Conservation (phyloP, 169 alveolate species). For the Cryptosporidium xiaoi region DNA sequence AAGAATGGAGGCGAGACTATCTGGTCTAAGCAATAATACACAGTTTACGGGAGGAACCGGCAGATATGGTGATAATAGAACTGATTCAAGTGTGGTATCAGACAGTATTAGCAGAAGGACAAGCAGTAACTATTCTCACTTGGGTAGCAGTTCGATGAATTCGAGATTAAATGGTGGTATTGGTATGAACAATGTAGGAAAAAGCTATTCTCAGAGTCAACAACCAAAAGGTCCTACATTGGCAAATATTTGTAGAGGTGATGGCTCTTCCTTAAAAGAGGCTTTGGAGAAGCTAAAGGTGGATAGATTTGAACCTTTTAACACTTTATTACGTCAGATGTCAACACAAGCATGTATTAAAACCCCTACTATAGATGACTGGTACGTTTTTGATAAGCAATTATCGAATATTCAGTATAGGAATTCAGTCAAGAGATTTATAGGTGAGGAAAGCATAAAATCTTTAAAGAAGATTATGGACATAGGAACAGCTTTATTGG, state of each 20-base stretch:
- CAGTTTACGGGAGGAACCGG: conserved; percentile 4
- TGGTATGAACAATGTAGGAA: neutral
- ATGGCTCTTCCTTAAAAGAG: conserved; percentile 32
- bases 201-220: neutral
- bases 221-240: conserved; percentile 67
- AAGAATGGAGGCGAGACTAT: conserved; percentile 70
- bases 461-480: conserved; percentile 79
- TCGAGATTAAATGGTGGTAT: neutral
- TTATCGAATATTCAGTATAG: conserved; percentile 72
- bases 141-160: conserved; percentile 4
- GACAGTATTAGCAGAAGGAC: conserved; percentile 31
- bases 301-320: conserved; percentile 49
- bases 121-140: neutral
- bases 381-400: conserved; percentile 72
- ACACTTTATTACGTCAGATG: conserved; percentile 19
- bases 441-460: conserved; percentile 77
- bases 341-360: conserved; percentile 66
- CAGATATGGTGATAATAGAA: conserved; percentile 10
- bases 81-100: neutral
- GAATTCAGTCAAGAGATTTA: conserved; percentile 78
- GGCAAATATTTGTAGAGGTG: conserved; percentile 55
- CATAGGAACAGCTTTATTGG: conserved; percentile 76
- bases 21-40: neutral
- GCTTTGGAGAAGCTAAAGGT: conserved; percentile 46
- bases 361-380: conserved; percentile 71